A percentile compares a stretch with the other conserved stretches of the same genome.
Conservation (phyloP, 1,284 basidiomycete species). For the Microbotryum lychnidis-dioicae region DNA sequence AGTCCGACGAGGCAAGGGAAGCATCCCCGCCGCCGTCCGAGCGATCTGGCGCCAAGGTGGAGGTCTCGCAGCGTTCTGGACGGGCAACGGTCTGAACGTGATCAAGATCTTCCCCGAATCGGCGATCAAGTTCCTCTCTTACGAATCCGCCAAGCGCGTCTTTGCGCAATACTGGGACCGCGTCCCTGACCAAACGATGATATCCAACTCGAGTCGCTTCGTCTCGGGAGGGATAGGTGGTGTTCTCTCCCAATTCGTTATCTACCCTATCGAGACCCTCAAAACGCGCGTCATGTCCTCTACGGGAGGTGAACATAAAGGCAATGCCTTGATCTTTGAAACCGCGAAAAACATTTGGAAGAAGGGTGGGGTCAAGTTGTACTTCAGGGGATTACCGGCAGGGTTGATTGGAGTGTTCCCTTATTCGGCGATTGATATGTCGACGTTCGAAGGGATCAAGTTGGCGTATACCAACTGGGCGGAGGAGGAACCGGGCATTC, state of each 20-base stretch:
- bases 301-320: conserved; percentile 20
- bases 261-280: conserved; percentile 76
- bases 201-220: conserved; percentile 86
- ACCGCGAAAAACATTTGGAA: conserved; percentile 59
- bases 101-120: conserved; percentile 94
- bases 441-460: conserved; percentile 44
- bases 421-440: conserved; percentile 43
- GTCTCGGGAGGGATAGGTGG: conserved; percentile 92
- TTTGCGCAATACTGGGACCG: conserved; percentile 87
- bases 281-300: conserved; percentile 47
- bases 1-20: conserved; percentile 38
- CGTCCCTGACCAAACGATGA: conserved; percentile 80
- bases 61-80: conserved; percentile 88
- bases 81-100: conserved; percentile 55
- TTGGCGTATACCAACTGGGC: conserved; percentile 42
- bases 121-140: conserved; percentile 95
- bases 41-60: conserved; percentile 83
- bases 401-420: conserved; percentile 44
- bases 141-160: conserved; percentile 88
- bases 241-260: conserved; percentile 86
- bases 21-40: conserved; percentile 58
- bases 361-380: conserved; percentile 71
- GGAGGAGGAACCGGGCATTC: conserved; percentile 41
- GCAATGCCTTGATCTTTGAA: conserved; percentile 42
- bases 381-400: conserved; percentile 79